Evolutionary conservation across 108 stramenopile species (phyloP), one percentile per base, ranked within the genome.

Genomic region (Parietichytrium sp.): DNA sequence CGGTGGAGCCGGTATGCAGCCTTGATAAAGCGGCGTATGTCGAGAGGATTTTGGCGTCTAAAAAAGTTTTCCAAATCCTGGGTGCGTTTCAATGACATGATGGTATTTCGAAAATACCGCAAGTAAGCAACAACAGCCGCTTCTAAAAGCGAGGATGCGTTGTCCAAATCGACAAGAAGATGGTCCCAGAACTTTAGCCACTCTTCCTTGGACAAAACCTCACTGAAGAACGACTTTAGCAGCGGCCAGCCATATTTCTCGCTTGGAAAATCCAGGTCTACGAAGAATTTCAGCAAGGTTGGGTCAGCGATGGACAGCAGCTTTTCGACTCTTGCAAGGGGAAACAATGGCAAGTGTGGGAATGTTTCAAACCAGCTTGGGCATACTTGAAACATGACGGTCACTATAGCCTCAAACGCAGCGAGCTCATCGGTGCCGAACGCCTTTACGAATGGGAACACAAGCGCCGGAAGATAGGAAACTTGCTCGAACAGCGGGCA

Each of bases 161-260:
- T 31, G 23, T 79, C 47, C 47, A 49, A 45, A 16, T 54, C n/a
- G 30, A 55, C 49, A 38, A 86, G 77, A 13, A 86, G 3, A 10
- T 52, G 49, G 80, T 86, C 86, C 82, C 83, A 79, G 48, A 83
- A 18, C 3, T 47, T 6, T 4, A 86, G 84, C 86, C 86, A 86
- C 18, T 72, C 54, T 3, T 20, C 3, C 80, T 80, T 79, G 29
- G 26, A 36, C 29, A 79, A 42, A 13, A 81, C 50, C 80, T 86
- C 86, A 29, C 33, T 81, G 30, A 82, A 80, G 48, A 83, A 29
- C 47, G 42, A 54, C 29, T 78, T 55, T 16, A 86, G 45, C 54
- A 86, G 23, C 0, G 49, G 42, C 85, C 85, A 86, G n/a, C 50
- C 85, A 20, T 51, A 54, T 13, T 20, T 31, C 29, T 33, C 81